phyloP scores from a whole-genome alignment of 495 filamentous ascomycete species.

The Aspergillus hancockii region DNA sequence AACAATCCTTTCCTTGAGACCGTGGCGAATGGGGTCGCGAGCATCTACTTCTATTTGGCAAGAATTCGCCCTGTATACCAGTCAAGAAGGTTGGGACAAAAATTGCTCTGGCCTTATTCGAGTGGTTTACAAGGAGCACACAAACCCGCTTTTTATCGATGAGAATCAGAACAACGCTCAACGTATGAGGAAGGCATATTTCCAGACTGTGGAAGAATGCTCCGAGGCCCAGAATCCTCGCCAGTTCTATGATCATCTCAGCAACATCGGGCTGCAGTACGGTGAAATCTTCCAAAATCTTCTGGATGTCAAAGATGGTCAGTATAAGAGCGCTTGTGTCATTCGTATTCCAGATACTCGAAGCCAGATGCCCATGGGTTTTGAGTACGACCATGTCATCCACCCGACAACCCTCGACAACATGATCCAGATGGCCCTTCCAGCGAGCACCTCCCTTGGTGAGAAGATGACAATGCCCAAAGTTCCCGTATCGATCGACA shows the following conservation, averaged over 20 bases:
- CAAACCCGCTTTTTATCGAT: not conserved
- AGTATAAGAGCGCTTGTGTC: constrained; percentile 12
- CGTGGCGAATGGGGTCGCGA: not conserved
- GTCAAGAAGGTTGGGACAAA: not conserved
- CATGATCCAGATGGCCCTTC: constrained; percentile 31
- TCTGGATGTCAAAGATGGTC: constrained; percentile 12
- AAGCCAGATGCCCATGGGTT: constrained; percentile 40
- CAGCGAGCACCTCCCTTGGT: not conserved
- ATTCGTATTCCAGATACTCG: constrained; percentile 37
- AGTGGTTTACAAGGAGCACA: not conserved
- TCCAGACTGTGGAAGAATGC: not conserved
- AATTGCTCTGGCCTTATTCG: not conserved
- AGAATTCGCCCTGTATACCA: not conserved
- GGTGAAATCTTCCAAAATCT: constrained; percentile 5
- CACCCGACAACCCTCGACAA: constrained; percentile 43
- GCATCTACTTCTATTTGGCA: not conserved
- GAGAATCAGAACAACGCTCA: not conserved
- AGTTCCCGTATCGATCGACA: not conserved
- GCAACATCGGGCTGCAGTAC: not conserved
- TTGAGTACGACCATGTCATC: constrained; percentile 35
- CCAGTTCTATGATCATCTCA: not conserved
- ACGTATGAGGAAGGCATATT: not conserved
- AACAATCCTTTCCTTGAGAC: not conserved
- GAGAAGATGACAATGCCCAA: not conserved
- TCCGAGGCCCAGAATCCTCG: not conserved